Percentiles rank a stretch among this genome's conserved stretches.
Conservation (phyloP, 2,329 filamentous ascomycete species). For the Aspergillus phoenicis region DNA sequence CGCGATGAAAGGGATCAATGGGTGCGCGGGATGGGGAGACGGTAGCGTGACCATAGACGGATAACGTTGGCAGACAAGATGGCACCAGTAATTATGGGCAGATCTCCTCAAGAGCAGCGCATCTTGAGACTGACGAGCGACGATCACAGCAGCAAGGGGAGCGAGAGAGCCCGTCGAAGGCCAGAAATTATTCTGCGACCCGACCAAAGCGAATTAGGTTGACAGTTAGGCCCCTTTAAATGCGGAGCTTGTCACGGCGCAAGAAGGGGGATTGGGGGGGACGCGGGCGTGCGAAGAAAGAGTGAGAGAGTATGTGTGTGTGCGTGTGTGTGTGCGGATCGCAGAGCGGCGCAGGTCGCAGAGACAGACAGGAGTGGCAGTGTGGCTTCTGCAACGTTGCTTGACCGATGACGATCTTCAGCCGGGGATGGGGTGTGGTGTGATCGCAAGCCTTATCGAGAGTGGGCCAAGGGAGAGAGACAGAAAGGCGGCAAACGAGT, state of each 20-base stretch:
- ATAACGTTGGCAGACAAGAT: slow-evolving; percentile 37
- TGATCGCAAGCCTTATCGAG: slow-evolving; percentile 18
- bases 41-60: slow-evolving; percentile 36
- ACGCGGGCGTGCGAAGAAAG: too few species aligned
- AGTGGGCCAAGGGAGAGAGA: slow-evolving; percentile 15
- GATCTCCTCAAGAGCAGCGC: slow-evolving; percentile 33
- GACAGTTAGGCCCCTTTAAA: slow-evolving; percentile 7
- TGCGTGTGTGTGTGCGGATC: slow-evolving; percentile 10
- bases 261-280: slow-evolving; percentile 6
- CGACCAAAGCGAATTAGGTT: slow-evolving; percentile 12
- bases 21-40: slow-evolving; percentile 25
- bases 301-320: neutral
- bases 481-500: slow-evolving; percentile 13
- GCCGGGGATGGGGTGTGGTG: slow-evolving; percentile 13
- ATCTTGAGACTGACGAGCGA: slow-evolving; percentile 25
- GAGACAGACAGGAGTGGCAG: slow-evolving; percentile 14
- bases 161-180: slow-evolving; percentile 10
- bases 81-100: slow-evolving; percentile 26
- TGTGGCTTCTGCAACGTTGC: slow-evolving; percentile 23
- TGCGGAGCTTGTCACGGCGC: slow-evolving; percentile 2
- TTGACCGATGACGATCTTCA: slow-evolving; percentile 15
- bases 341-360: slow-evolving; percentile 25
- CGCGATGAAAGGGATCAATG: slow-evolving; percentile 13
- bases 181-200: slow-evolving; percentile 11
- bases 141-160: slow-evolving; percentile 11